Base-by-base conservation (phyloP, 2,329 filamentous ascomycete species). In the Podosphaera leucotricha region DNA sequence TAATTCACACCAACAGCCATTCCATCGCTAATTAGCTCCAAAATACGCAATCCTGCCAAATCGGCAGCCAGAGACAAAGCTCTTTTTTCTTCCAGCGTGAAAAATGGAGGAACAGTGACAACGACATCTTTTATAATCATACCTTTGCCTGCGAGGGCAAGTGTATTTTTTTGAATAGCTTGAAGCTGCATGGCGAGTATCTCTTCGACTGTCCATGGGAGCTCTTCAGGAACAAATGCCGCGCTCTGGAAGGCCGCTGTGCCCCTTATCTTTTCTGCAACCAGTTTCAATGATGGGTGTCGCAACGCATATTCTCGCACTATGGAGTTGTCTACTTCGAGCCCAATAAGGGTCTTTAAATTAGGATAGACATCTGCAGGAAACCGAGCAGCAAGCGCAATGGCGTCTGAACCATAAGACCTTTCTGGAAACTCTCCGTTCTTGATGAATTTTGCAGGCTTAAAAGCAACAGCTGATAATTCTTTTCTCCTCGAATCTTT, bases 401-500 rank as follows among this genome's bases (percentile, higher is more conserved):
- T 69, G 48, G 90, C 87, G 64, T 95, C 86, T 51, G 80, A 81
- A 58, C 90, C 90, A 59, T 95, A 98, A 46, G 80, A 72, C 55
- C 90, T 72, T 63, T 98, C 90, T 35, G 90, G 90, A 60, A 80
- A 94, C 16, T 66, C 63, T 44, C 72, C 77, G 52, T 67, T 66
- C 55, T 71, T 70, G 47, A 73, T 67, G 44, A 70, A 72, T 53
- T 72, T 72, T n/a, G 74, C 69, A 33, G 86, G 84, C 64, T 98
- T 95, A 66, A 98, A 95, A 38, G 84, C 80, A 53, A 98, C 76
- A 37, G 85, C 86, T 1, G 86, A 83, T 20, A 72, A 73, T 61
- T 98, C 90, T 67, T 98, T 98, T 57, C 90, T 80, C 61, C 92
- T 82, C 24, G 90, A 94, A 64, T 98, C 90, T 61, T 95, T 98